phyloP scores from a whole-genome alignment of 495 filamentous ascomycete species.

The Penicillium cataractarum region DNA sequence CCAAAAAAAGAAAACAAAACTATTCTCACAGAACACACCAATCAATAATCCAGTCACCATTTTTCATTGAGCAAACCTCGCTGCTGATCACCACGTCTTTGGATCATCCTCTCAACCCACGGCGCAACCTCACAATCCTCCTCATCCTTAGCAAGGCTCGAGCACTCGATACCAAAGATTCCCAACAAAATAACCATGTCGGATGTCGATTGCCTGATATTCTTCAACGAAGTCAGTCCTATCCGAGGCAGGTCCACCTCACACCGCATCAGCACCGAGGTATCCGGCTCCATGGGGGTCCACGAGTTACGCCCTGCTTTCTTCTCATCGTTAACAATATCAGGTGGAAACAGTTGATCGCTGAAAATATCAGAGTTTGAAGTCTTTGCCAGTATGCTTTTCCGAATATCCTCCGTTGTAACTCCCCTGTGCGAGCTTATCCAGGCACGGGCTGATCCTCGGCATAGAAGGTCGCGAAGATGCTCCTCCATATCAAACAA shows the following conservation, averaged over 20 bases:
- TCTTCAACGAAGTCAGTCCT: neutral
- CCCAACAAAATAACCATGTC: neutral
- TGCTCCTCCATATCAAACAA: slow-evolving; percentile 20
- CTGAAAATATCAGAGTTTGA: neutral
- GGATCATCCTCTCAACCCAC: neutral
- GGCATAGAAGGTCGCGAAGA: slow-evolving; percentile 17
- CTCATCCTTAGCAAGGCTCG: neutral
- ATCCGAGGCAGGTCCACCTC: neutral
- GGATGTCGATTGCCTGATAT: neutral
- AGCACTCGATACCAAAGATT: neutral
- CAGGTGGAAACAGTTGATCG: neutral
- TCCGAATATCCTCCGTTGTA: neutral
- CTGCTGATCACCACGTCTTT: neutral
- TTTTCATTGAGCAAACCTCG: neutral
- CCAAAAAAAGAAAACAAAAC: neutral
- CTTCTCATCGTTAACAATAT: neutral
- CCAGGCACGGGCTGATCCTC: neutral
- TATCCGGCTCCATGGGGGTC: neutral
- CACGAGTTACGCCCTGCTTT: neutral
- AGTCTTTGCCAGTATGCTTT: neutral
- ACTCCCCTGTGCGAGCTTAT: neutral
- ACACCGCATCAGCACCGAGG: neutral
- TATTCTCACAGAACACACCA: neutral
- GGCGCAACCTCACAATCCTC: neutral
- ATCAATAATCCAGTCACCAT: neutral